Evolutionary conservation across 148 eudicot species (phyloP), one percentile per base, ranked within the genome.

Genomic region (Nepenthes gracilis): DNA sequence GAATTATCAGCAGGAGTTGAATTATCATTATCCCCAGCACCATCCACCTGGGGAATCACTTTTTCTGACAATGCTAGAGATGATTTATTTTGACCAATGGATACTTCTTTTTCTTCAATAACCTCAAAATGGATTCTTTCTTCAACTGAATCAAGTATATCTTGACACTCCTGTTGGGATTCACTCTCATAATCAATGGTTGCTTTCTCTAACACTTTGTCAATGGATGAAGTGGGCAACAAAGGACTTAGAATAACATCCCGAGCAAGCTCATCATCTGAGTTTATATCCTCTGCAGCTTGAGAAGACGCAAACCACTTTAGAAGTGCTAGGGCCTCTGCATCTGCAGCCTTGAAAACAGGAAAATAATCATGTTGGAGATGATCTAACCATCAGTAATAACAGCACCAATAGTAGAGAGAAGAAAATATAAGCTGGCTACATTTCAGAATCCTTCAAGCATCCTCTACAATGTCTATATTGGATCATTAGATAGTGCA

Each of bases 281-380:
- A 89, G 70, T 86, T 81, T 71, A 90, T 75, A 68, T 94, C 93
- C 71, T 83, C 93, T 13, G 75, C 87, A 65, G 95, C 95, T 75
- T 86, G 97, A 70, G 99, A 86, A 64, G 97, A 94, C 57, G 97
- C 99, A 66, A 94, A 84, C 99, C 99, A 94, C 59, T 91, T 83
- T 15, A 89, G 68, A 51, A 94, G 87, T 43, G 90, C 77, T 67
- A 83, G 65, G 34, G 80, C 93, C 63, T 94, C 97, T 63, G 75
- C 68, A 64, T 86, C 90, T 58, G 73, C 78, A 60, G 70, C 72
- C 97, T 91, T 61, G 35, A 60, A 35, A 33, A 36, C 34, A 64
- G 32, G 45, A 66, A 14, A 61, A 43, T n/a, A 48, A 51, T 37
- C 2, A 53, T 34, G 34, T 64, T 51, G 43, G 36, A 59, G 14